Conservation (phyloP, 257 asterid species). For the Solanum chmielewskii region DNA sequence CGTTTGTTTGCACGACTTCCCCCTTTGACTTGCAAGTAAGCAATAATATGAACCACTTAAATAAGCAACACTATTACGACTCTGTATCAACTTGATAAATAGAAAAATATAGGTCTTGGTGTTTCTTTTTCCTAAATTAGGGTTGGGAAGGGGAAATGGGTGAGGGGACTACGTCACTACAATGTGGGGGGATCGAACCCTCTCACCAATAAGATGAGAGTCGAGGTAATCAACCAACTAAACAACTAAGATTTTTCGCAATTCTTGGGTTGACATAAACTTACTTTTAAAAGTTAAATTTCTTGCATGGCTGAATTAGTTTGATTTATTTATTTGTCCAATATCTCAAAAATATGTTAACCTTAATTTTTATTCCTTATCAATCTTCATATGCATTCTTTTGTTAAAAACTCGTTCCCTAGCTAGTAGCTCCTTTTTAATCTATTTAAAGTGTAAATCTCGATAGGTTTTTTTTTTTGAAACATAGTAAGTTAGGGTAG, state of each 20-base stretch:
- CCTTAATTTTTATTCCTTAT: neutral
- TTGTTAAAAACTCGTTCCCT: neutral
- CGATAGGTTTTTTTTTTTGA: too few relatives aligned
- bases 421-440: neutral
- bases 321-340: neutral
- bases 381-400: neutral
- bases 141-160: neutral
- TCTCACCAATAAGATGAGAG: neutral
- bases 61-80: neutral
- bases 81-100: too few relatives aligned
- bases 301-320: neutral
- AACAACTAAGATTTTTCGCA: too few relatives aligned
- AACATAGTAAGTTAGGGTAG: too few relatives aligned
- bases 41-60: neutral
- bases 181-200: neutral
- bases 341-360: neutral
- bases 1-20: neutral
- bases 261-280: neutral
- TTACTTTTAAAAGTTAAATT: neutral
- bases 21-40: neutral
- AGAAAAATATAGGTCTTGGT: too few relatives aligned
- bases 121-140: neutral
- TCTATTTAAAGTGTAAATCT: neutral
- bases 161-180: neutral
- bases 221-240: neutral